These are phyloP conservation scores for Termitomyces sp. DNA, from an alignment of 768 basidiomycete genomes.

Conservation along the genomic window DNA sequence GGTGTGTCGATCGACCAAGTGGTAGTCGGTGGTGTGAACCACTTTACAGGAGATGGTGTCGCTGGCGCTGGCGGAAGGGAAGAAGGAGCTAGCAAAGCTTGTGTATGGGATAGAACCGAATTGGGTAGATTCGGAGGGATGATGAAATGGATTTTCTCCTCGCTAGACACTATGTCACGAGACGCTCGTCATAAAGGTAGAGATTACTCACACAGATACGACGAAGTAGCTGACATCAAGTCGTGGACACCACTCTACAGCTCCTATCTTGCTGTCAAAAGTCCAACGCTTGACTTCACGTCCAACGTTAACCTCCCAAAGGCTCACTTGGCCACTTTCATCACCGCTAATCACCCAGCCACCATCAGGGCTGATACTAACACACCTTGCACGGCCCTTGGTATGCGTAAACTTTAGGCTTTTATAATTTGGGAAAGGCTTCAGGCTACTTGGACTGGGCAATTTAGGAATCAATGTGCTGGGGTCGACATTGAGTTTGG, in stretches of 20 bases:
- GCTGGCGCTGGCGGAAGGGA: constrained; percentile 56
- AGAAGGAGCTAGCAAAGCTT: constrained; percentile 57
- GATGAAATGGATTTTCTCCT: constrained; percentile 76
- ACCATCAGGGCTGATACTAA: constrained; percentile 84
- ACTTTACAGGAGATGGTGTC: constrained; percentile 66
- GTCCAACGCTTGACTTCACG: constrained; percentile 86
- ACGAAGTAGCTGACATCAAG: constrained; percentile 77
- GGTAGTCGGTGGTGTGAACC: constrained; percentile 49
- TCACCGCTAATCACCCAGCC: constrained; percentile 91
- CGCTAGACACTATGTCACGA: constrained; percentile 42
- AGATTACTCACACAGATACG: constrained; percentile 66
- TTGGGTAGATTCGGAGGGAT: constrained; percentile 77
- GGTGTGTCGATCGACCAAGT: constrained; percentile 51
- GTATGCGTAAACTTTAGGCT: constrained; percentile 71
- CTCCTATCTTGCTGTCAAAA: constrained; percentile 74
- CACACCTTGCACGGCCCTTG: constrained; percentile 64
- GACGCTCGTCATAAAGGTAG: constrained; percentile 3
- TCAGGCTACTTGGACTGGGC: constrained; percentile 86
- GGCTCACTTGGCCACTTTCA: constrained; percentile 77
- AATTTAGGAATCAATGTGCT: constrained; percentile 90
- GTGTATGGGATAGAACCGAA: constrained; percentile 54
- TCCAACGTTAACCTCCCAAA: constrained; percentile 93
- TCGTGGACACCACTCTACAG: constrained; percentile 93
- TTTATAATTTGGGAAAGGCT: constrained; percentile 90
- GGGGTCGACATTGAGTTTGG: constrained; percentile 89